Conservation (phyloP, 257 asterid species). For the Nicotiana obtusifolia region DNA sequence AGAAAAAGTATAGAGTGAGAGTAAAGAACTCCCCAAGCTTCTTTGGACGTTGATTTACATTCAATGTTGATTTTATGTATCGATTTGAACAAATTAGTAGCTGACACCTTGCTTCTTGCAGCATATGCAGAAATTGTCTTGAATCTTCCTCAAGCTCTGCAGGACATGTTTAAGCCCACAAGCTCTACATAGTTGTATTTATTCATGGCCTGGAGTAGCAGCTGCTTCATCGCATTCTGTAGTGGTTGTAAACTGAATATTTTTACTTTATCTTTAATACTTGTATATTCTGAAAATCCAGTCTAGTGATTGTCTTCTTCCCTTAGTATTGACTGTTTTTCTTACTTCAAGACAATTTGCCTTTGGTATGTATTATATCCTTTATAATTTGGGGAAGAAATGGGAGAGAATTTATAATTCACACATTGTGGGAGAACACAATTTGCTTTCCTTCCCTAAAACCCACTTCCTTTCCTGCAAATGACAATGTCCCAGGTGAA, state of each 20-base stretch:
- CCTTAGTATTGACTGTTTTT: background rate
- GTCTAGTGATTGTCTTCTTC: background rate
- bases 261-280: background rate
- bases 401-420: background rate
- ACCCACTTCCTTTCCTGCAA: background rate
- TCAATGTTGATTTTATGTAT: background rate
- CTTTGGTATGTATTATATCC: background rate
- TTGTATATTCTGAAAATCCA: background rate
- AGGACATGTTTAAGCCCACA: constrained; percentile 39
- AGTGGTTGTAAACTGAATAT: background rate
- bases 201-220: background rate
- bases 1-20: background rate
- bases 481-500: background rate
- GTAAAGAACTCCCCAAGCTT: background rate
- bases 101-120: constrained; percentile 23
- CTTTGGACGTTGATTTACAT: background rate
- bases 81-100: background rate
- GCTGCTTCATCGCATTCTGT: background rate
- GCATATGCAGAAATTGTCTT: constrained; percentile 92
- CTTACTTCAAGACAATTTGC: background rate
- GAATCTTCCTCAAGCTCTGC: constrained; percentile 66
- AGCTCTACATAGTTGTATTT: constrained; percentile 24
- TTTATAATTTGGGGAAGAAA: background rate
- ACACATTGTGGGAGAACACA: background rate
- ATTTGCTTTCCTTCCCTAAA: background rate